Base-by-base conservation (phyloP, 495 filamentous ascomycete genomes). In the Articulospora tetracladia region DNA sequence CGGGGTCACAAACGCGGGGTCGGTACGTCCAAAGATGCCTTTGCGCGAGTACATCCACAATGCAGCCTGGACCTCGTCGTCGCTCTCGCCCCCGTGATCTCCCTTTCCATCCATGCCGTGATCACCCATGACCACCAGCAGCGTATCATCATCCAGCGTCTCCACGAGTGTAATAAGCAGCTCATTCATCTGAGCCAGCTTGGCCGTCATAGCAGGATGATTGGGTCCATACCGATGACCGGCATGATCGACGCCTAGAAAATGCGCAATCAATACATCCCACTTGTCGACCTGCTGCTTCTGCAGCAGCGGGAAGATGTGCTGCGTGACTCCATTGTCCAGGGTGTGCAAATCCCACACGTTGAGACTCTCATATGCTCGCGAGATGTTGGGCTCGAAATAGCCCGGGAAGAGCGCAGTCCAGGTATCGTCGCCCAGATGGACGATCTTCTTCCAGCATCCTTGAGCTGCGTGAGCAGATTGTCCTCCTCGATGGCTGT, bases 401-500 rank as follows among this genome's bases (percentile, higher is more conserved):
- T 95, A 90, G 8, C 83, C 91, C 0, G 95, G 95, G 67, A 97
- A 98, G 39, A 98, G 74, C 36, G 89, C 76, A 58, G 91, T 89
- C 94, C 94, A 98, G 8, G 94, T 98, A 72, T 98, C 93, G 68
- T 98, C 94, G 12, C 94, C 94, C 41, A 98, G 79, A 66, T 98
- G 96, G 25, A 92, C 95, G 51, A 98, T 80, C 60, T 80, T 88
- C 77, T 91, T 12, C 91, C 92, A 15, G 87, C 86, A 53, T 84
- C 77, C 58, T 83, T 85, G 64, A 97, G 71, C 70, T 98, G 94
- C 66, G 86, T 87, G 26, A 98, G 78, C 44, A 98, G 67, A 64
- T 98, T 98, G 70, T 98, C 94, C 74, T 98, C 94, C 55, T 97
- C 92, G 67, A 98, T 97, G n/a, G 92, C 90, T 19, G 90, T 95